Conservation (phyloP, 2,329 filamentous ascomycete genomes). For the Fusarium sp. region DNA sequence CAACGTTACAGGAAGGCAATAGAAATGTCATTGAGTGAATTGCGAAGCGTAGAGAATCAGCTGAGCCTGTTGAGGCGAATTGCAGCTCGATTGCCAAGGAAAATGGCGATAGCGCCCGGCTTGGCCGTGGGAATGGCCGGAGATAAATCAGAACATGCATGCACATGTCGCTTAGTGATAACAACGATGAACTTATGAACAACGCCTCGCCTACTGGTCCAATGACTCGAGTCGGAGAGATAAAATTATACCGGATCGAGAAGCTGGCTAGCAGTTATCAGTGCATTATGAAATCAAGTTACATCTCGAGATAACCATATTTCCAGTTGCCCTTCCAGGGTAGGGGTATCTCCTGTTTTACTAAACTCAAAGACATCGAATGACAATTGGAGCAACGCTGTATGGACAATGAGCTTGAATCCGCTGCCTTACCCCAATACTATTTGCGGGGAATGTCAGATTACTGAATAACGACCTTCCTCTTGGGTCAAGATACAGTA, state of each 20-base stretch:
- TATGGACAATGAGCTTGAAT: slow-evolving; percentile 9
- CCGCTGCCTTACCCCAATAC: neutral
- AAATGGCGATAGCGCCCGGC: slow-evolving; percentile 25
- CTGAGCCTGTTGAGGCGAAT: slow-evolving; percentile 13
- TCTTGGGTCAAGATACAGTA: slow-evolving; percentile 27
- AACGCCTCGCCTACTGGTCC: neutral
- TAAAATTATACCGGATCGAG: slow-evolving; percentile 25
- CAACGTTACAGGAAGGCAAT: slow-evolving; percentile 7
- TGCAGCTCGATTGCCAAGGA: slow-evolving; percentile 17
- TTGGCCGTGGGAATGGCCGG: slow-evolving; percentile 34
- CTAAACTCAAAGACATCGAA: slow-evolving; percentile 24
- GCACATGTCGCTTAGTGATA: neutral
- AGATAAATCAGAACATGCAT: slow-evolving; percentile 17
- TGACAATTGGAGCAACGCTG: slow-evolving; percentile 18
- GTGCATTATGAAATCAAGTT: slow-evolving; percentile 3
- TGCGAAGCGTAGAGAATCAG: neutral
- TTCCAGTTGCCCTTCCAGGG: slow-evolving; percentile 7
- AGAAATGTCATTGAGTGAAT: neutral
- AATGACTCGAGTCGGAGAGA: neutral
- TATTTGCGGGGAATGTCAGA: slow-evolving; percentile 21
- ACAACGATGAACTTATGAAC: slow-evolving; percentile 20
- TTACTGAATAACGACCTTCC: slow-evolving; percentile 34
- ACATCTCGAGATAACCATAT: slow-evolving; percentile 20
- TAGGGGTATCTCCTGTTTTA: slow-evolving; percentile 10
- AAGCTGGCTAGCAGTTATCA: slow-evolving; percentile 26